Evolutionary conservation across 108 stramenopile species (phyloP), one percentile per base, ranked within the genome.

Genomic region (Nitzschia sp.): DNA sequence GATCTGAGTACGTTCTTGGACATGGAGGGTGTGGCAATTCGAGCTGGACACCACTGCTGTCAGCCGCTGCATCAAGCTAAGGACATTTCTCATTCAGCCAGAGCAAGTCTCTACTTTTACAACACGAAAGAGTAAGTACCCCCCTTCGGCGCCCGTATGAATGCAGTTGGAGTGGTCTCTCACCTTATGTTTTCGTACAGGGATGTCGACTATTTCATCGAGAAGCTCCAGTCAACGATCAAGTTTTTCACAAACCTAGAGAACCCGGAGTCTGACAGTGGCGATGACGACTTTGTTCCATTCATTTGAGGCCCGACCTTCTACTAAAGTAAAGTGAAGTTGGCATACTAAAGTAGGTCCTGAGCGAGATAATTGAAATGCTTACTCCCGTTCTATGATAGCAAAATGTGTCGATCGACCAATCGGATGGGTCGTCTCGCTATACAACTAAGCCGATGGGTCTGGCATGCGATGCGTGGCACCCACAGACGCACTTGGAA

Each of bases 21-120:
- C 77, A 82, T 95, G 81, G 96, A 98, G 62, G 96, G 96, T 5
- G 86, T 98, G 19, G 97, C 97, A 26, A 83, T 97, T 1, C 86
- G 98, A 26, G 94, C 97, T 24, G 98, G 98, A 13, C 97, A 98
- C 89, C 98, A 98, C 74, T 98, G 98, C 73, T 95, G 95, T 67
- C 97, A 98, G 80, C 97, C 98, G 3, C 70, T 98, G 67, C 98
- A 98, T 76, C 72, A 86, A 4, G 81, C 86, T 36, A 82, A 94
- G 33, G 96, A 95, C 15, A 84, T 88, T 35, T 83, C 86, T 45
- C 95, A 96, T 72, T 90, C 95, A 23, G 89, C 91, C 0, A 60
- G 95, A 53, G 95, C 92, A 9, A 92, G 91, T 76, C 73, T 91
- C 17, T 90, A 92, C 48, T 84, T 96, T 74, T 96, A 96, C 89